Conservation (phyloP, 257 asterid genomes). For the Striga asiatica region DNA sequence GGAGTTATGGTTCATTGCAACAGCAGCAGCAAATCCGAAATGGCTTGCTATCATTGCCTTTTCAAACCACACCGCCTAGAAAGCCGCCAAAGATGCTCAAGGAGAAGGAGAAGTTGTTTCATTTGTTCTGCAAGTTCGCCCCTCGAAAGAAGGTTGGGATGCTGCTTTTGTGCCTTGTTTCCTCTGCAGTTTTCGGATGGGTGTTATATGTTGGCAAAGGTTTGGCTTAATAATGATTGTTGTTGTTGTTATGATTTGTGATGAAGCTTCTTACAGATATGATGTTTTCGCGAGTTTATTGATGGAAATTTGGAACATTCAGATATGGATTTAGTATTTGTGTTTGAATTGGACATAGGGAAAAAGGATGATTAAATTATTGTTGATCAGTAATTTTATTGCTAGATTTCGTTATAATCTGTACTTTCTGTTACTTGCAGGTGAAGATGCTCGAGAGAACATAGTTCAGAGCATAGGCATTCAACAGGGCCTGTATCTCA, state of each 20-base stretch:
- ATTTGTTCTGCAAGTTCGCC: conserved; percentile 70
- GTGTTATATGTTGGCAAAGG: conserved; percentile 75
- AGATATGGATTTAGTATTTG: no score
- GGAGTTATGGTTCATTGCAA: conserved; percentile 87
- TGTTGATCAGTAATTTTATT: not conserved
- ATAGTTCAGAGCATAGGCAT: conserved; percentile 28
- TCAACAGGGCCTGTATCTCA: conserved; percentile 26
- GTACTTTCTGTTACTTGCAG: conserved; percentile 33
- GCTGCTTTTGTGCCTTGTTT: conserved; percentile 65
- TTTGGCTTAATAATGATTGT: conserved; percentile 22
- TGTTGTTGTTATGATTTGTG: not conserved
- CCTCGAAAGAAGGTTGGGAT: conserved; percentile 85
- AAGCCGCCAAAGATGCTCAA: conserved; percentile 73
- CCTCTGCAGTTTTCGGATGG: conserved; percentile 67
- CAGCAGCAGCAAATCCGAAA: conserved; percentile 57
- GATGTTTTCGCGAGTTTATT: not conserved
- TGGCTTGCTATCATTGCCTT: conserved; percentile 33
- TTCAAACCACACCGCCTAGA: conserved; percentile 51
- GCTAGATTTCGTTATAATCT: not conserved
- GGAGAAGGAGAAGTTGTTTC: conserved; percentile 70
- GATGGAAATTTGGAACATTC: not conserved
- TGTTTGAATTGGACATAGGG: not conserved
- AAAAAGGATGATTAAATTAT: not conserved
- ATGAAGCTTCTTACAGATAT: not conserved
- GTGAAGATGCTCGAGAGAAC: conserved; percentile 48